A percentile compares a stretch with the other conserved stretches of the same genome.
Conservation (phyloP, 1,284 basidiomycete genomes). For the Amylostereum chailletii region DNA sequence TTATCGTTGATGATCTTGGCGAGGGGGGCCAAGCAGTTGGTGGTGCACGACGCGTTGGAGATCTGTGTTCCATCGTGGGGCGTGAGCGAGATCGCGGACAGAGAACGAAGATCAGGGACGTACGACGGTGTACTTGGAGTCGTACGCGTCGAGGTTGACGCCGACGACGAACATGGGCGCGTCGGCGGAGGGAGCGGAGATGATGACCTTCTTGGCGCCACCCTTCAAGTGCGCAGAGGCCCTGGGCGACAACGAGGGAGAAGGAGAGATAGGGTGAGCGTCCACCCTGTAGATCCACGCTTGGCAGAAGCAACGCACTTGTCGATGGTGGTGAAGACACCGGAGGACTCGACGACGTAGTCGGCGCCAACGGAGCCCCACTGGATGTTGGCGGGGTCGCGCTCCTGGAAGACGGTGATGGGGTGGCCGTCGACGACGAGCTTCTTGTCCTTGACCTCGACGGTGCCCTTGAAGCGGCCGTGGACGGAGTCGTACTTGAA, state of each 20-base stretch:
- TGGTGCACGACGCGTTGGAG: constrained; percentile 99
- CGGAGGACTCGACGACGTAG: constrained; percentile 97
- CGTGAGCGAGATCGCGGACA: constrained; percentile 1
- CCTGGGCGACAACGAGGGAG: constrained; percentile 30
- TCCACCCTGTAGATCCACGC: background rate
- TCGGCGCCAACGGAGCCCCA: constrained; percentile 82
- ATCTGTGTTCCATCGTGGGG: constrained; percentile 39
- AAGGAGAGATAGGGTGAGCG: background rate
- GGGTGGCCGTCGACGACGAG: constrained; percentile 80
- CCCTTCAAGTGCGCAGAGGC: constrained; percentile 94
- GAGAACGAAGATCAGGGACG: constrained; percentile 21
- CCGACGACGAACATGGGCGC: constrained; percentile 97
- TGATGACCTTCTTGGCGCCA: constrained; percentile 99
- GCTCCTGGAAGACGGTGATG: constrained; percentile 81
- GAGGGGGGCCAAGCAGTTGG: constrained; percentile 98
- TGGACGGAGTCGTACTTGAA: constrained; percentile 99
- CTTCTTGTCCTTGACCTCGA: constrained; percentile 84
- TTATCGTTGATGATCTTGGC: constrained; percentile 99
- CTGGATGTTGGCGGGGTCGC: constrained; percentile 80
- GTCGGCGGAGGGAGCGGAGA: constrained; percentile 97
- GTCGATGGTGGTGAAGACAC: constrained; percentile 96
- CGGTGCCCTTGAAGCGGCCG: constrained; percentile 87
- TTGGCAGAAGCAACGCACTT: constrained; percentile 37
- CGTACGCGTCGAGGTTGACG: constrained; percentile 95
- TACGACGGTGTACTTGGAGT: constrained; percentile 85